Conservation (phyloP, 2,329 filamentous ascomycete species). For the Pyrenophora seminiperda region DNA sequence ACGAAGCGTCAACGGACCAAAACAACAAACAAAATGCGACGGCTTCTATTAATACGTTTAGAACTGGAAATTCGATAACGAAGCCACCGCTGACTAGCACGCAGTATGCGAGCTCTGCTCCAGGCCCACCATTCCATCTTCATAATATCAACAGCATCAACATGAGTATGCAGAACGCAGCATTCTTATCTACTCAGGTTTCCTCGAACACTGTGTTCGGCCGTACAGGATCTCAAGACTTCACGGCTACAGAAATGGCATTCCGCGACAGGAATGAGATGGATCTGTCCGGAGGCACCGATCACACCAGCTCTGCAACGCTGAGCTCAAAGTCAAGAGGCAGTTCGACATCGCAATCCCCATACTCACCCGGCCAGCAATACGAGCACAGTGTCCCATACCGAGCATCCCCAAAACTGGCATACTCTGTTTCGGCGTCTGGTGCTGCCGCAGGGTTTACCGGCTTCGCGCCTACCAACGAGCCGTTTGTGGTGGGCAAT, state of each 20-base stretch:
- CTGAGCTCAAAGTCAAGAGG: constrained; percentile 39
- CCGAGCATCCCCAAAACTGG: constrained; percentile 33
- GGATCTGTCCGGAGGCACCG: constrained; percentile 40
- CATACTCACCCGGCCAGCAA: constrained; percentile 40
- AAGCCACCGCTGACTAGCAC: constrained; percentile 4
- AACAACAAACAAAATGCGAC: constrained; percentile 35
- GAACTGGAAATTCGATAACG: constrained; percentile 15
- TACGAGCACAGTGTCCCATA: constrained; percentile 36
- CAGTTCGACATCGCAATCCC: constrained; percentile 44
- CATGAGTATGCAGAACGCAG: constrained; percentile 25
- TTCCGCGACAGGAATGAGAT: constrained; percentile 41
- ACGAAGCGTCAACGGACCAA: constrained; percentile 28
- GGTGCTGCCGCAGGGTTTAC: constrained; percentile 9
- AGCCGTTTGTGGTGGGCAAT: constrained; percentile 11
- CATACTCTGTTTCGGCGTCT: constrained; percentile 1
- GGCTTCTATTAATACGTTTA: constrained; percentile 37
- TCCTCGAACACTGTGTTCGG: constrained; percentile 1
- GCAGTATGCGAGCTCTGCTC: constrained; percentile 16
- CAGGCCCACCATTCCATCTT: constrained; percentile 34
- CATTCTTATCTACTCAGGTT: constrained; percentile 18
- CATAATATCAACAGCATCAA: constrained; percentile 28
- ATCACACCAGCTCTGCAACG: constrained; percentile 43
- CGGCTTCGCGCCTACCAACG: constrained; percentile 4
- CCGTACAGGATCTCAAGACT: constrained; percentile 7
- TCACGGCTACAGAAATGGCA: constrained; percentile 13